phyloP scores from a whole-genome alignment of 805 yeast genomes.

The Candida adriatica region DNA sequence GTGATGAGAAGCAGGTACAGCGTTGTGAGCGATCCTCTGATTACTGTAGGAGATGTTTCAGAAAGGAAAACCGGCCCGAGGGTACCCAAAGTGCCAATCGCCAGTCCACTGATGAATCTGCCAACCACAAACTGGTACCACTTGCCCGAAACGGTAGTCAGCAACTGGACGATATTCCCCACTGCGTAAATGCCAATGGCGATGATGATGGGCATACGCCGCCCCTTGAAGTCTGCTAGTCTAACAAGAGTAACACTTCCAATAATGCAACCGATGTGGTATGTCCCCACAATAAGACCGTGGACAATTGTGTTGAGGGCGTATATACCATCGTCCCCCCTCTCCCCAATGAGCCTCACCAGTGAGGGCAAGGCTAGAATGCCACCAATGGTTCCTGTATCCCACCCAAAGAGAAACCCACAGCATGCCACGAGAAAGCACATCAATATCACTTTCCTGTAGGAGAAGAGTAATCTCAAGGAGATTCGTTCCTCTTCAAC shows the following conservation, averaged over 20 bases:
- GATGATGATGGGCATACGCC: constrained; percentile 49
- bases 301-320: constrained; percentile 5
- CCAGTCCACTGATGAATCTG: constrained; percentile 61
- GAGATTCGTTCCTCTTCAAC: constrained; percentile 1
- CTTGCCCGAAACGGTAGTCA: constrained; percentile 33
- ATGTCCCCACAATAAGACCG: constrained; percentile 46
- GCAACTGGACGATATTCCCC: constrained; percentile 53
- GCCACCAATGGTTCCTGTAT: constrained; percentile 70
- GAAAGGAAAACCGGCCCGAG: constrained; percentile 64
- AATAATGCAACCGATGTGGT: constrained; percentile 64
- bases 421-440: constrained; percentile 55
- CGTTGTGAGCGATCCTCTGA: constrained; percentile 62
- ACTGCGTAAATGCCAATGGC: constrained; percentile 48
- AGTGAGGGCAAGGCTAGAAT: constrained; percentile 57
- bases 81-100: constrained; percentile 68
- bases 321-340: constrained; percentile 30
- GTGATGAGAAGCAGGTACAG: constrained; percentile 60
- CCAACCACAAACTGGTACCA: constrained; percentile 65
- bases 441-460: constrained; percentile 8
- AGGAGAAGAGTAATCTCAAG: constrained; percentile 4
- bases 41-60: constrained; percentile 56
- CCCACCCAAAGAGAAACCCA: constrained; percentile 70
- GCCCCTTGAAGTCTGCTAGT: constrained; percentile 51
- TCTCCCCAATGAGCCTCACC: constrained; percentile 41
- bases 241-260: constrained; percentile 58